Evolutionary conservation across 768 basidiomycete genomes (phyloP).

Genomic region (Termitomyces sp.): DNA sequence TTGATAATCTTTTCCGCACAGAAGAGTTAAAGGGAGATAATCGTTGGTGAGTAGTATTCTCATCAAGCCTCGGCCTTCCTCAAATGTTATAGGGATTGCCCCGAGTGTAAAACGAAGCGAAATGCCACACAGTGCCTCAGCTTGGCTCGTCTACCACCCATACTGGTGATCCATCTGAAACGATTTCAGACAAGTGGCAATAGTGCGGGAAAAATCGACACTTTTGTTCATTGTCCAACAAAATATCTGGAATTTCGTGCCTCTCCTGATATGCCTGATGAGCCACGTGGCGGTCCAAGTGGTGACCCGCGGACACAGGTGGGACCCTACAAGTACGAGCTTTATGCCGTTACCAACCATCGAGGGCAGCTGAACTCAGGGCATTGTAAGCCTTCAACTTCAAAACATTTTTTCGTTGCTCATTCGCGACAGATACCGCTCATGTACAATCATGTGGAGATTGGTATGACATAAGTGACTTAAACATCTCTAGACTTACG

Average conservation of each 20-base stretch:
- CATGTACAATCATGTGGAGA: constrained; percentile 81
- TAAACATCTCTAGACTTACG: background rate
- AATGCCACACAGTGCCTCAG: constrained; percentile 84
- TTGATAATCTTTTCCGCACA: constrained; percentile 86
- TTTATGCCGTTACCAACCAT: constrained; percentile 96
- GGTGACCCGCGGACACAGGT: constrained; percentile 78
- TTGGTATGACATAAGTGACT: constrained; percentile 42
- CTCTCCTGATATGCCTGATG: constrained; percentile 77
- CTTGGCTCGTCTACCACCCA: constrained; percentile 87
- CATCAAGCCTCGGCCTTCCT: background rate
- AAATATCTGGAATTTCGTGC: constrained; percentile 37
- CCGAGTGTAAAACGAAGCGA: constrained; percentile 85
- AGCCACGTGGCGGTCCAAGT: constrained; percentile 18
- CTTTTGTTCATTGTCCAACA: constrained; percentile 85
- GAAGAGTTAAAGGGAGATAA: constrained; percentile 91
- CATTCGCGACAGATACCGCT: constrained; percentile 68
- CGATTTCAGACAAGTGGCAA: constrained; percentile 87
- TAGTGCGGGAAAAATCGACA: constrained; percentile 96
- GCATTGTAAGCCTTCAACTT: constrained; percentile 66
- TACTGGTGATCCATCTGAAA: constrained; percentile 89
- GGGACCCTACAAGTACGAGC: constrained; percentile 90
- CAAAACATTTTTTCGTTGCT: constrained; percentile 1
- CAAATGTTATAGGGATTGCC: constrained; percentile 70
- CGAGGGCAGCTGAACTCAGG: constrained; percentile 92
- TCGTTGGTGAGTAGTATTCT: constrained; percentile 63